Evolutionary conservation across 139 green algal species (phyloP).

Genomic region (Raphidocelis subcapitata): DNA sequence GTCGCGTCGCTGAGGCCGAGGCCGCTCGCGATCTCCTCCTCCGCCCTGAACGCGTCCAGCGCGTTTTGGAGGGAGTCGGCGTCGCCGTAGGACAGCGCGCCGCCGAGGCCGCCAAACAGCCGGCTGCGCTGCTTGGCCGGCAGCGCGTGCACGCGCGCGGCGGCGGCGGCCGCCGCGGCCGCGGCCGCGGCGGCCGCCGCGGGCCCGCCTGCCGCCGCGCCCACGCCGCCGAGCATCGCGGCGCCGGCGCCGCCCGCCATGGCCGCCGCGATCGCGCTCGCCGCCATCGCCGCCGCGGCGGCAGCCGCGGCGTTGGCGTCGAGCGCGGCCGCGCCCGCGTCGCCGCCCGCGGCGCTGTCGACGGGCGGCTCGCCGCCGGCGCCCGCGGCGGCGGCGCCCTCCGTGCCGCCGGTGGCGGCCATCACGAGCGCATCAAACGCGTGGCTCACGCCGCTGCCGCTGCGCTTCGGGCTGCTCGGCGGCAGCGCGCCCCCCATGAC

Average conservation of each 20-base stretch:
- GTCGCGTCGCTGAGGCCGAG: conserved; percentile 9
- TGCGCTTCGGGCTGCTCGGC: conserved; percentile 31
- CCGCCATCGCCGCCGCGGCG: too few relatives aligned
- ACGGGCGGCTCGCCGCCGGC: conserved; percentile 52
- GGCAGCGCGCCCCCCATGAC: not conserved
- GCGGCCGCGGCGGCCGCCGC: not conserved
- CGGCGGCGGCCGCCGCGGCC: not conserved
- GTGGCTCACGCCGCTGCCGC: conserved; percentile 46
- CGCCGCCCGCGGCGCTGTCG: conserved; percentile 29
- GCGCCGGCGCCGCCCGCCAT: too few relatives aligned
- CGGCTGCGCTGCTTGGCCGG: conserved; percentile 47
- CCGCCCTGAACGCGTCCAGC: conserved; percentile 63
- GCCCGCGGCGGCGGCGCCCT: conserved; percentile 18
- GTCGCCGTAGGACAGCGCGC: conserved; percentile 46
- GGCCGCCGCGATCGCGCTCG: too few relatives aligned
- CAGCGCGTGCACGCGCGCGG: conserved; percentile 1
- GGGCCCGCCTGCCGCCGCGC: not conserved
- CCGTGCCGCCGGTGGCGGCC: conserved; percentile 62
- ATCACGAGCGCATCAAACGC: conserved; percentile 85
- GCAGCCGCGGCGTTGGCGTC: not conserved
- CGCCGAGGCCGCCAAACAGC: conserved; percentile 37
- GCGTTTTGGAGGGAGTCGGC: conserved; percentile 69
- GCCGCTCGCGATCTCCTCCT: conserved; percentile 46
- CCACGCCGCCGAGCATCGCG: not conserved
- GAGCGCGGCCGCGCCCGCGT: not conserved